Evolutionary conservation across 805 yeast genomes (phyloP).

Genomic region (Komagataella populi): DNA sequence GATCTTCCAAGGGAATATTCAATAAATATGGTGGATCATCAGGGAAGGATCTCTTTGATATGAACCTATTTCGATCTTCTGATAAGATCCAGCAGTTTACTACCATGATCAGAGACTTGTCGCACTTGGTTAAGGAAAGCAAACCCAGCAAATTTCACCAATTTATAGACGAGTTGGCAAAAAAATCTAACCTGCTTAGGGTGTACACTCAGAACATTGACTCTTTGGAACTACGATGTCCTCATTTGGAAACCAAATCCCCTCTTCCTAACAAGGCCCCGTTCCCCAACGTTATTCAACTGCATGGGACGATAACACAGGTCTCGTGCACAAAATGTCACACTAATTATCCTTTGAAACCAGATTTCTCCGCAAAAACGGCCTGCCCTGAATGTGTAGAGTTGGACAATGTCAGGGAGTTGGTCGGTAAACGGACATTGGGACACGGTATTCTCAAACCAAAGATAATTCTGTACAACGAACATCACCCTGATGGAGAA

Average conservation of each 20-base stretch:
- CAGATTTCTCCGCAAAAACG: constrained; percentile 13
- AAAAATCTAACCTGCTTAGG: constrained; percentile 50
- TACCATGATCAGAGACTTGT: constrained; percentile 54
- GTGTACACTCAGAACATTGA: constrained; percentile 86
- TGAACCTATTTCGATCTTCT: constrained; percentile 55
- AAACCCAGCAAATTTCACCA: constrained; percentile 66
- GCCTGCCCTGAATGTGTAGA: constrained; percentile 57
- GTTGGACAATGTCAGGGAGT: constrained; percentile 34
- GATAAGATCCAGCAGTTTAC: constrained; percentile 55
- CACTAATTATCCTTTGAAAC: constrained; percentile 37
- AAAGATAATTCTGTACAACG: constrained; percentile 57
- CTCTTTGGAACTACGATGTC: constrained; percentile 53
- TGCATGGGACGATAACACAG: constrained; percentile 69
- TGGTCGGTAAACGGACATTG: constrained; percentile 55
- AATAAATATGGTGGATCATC: constrained; percentile 27
- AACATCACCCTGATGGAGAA: constrained; percentile 80
- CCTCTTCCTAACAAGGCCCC: constrained; percentile 28
- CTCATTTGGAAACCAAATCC: constrained; percentile 29
- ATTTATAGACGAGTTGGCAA: constrained; percentile 44
- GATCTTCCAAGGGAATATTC: constrained; percentile 71
- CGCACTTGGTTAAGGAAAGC: constrained; percentile 37
- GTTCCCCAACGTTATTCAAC: constrained; percentile 51
- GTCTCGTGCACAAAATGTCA: constrained; percentile 73
- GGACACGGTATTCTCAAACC: constrained; percentile 53
- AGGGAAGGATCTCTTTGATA: constrained; percentile 58